Percentiles rank a stretch among this genome's conserved stretches.
phyloP scores from a whole-genome alignment of 345 rosid genomes.

The Sapria himalayana region DNA sequence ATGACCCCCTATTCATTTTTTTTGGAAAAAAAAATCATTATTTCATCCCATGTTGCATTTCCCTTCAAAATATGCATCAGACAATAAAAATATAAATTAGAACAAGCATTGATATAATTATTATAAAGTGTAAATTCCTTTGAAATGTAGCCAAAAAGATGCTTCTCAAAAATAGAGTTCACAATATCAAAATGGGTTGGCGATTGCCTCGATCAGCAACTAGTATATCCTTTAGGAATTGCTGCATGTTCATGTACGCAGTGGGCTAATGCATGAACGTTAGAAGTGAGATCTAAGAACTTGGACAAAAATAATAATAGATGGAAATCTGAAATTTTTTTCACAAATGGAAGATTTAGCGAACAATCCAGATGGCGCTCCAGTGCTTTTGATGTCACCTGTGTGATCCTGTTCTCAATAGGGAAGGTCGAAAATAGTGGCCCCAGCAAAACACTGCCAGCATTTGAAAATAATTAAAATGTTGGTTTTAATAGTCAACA shows the following conservation, averaged over 20 bases:
- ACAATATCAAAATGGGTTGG: conserved; percentile 30
- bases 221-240: conserved; percentile 75
- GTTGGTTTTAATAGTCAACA: too few species aligned
- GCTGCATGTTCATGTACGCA: conserved; percentile 37
- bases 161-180: too few species aligned
- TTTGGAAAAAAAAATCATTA: too few species aligned
- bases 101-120: too few species aligned
- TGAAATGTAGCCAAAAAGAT: too few species aligned
- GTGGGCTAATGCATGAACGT: conserved; percentile 56
- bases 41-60: too few species aligned
- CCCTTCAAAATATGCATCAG: too few species aligned
- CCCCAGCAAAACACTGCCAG: too few species aligned
- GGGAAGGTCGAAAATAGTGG: conserved; percentile 57
- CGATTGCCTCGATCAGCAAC: conserved; percentile 68
- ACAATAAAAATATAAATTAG: too few species aligned
- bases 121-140: too few species aligned
- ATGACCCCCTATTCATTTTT: too few species aligned
- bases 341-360: conserved; percentile 50
- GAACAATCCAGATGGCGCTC: conserved; percentile 54
- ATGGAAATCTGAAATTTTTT: conserved; percentile 77
- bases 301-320: conserved; percentile 50
- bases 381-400: conserved; percentile 32
- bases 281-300: conserved; percentile 45
- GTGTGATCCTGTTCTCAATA: conserved; percentile 45
- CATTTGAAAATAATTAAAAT: too few species aligned